phyloP scores from a whole-genome alignment of 352 stramenopile species.

The Globisporangium uncinulatum region DNA sequence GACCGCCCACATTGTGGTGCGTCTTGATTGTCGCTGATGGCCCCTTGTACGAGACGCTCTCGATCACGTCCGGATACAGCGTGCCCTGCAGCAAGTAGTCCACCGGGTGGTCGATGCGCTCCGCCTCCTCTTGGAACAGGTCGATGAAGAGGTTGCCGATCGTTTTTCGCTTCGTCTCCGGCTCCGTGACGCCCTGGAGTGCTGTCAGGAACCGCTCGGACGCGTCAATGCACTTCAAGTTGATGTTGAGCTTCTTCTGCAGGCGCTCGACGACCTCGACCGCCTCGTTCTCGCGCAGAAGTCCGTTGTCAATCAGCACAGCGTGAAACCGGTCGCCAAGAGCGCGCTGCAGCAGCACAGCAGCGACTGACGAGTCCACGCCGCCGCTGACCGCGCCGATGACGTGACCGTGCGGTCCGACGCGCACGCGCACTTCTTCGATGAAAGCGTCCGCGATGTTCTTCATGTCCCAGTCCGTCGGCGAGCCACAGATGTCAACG shows the following conservation, averaged over 20 bases:
- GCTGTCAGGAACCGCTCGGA: conserved; percentile 93
- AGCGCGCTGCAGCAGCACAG: conserved; percentile 95
- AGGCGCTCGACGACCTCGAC: conserved; percentile 88
- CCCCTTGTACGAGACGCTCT: conserved; percentile 98
- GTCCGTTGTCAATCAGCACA: conserved; percentile 99
- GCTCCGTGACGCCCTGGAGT: conserved; percentile 94
- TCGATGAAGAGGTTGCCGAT: conserved; percentile 99
- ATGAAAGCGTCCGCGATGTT: conserved; percentile 92
- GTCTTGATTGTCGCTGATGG: conserved; percentile 99
- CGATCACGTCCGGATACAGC: conserved; percentile 99
- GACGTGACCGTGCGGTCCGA: conserved; percentile 94
- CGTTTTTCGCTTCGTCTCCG: conserved; percentile 98
- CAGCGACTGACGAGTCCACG: conserved; percentile 98
- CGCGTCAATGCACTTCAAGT: conserved; percentile 96
- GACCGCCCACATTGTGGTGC: conserved; percentile 99
- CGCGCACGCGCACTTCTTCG: conserved; percentile 85
- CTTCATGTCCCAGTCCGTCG: conserved; percentile 97
- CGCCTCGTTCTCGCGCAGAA: conserved; percentile 95
- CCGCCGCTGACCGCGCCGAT: conserved; percentile 98
- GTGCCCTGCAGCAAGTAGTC: conserved; percentile 98
- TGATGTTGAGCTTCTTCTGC: conserved; percentile 91
- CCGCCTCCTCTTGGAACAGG: conserved; percentile 93
- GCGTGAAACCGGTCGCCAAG: conserved; percentile 98
- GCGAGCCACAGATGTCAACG: conserved; percentile 92
- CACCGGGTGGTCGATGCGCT: conserved; percentile 75